A percentile compares a stretch with the other conserved stretches of the same genome.
Conservation (phyloP, 2,329 filamentous ascomycete genomes). For the Fusarium musae region DNA sequence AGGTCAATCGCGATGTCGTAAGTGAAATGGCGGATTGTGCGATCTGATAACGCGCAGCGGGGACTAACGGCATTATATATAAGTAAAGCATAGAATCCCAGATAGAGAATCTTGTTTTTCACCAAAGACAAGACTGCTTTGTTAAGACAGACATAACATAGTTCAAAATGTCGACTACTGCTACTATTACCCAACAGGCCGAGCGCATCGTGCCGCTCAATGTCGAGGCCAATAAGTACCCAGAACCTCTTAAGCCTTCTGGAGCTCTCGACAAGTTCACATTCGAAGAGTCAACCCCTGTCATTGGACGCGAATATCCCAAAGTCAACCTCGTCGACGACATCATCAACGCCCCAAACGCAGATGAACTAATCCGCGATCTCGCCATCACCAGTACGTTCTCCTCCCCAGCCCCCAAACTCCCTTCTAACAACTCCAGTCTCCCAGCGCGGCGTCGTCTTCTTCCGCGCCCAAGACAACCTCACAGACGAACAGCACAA, state of each 20-base stretch:
- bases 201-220: slow-evolving; percentile 11
- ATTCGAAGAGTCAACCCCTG: slow-evolving; percentile 51
- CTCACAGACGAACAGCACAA: slow-evolving; percentile 70
- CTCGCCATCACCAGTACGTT: slow-evolving; percentile 67
- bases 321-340: slow-evolving; percentile 61
- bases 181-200: neutral
- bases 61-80: neutral
- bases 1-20: neutral
- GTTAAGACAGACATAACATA: neutral
- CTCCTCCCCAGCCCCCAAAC: fast-evolving
- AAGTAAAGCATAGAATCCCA: neutral
- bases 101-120: fast-evolving
- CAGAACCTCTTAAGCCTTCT: neutral
- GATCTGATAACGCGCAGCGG: neutral
- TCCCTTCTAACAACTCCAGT: slow-evolving; percentile 52
- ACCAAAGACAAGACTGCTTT: neutral
- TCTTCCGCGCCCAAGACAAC: slow-evolving; percentile 70
- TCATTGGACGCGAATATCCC: slow-evolving; percentile 66
- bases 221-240: slow-evolving; percentile 2
- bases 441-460: slow-evolving; percentile 71
- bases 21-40: slow-evolving; percentile 9
- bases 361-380: slow-evolving; percentile 67
- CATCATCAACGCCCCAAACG: slow-evolving; percentile 57
- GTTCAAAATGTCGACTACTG: slow-evolving; percentile 5
- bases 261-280: slow-evolving; percentile 44